Base-by-base conservation (phyloP, 371 early-diverging fungal species). In the Circinella umbellata region DNA sequence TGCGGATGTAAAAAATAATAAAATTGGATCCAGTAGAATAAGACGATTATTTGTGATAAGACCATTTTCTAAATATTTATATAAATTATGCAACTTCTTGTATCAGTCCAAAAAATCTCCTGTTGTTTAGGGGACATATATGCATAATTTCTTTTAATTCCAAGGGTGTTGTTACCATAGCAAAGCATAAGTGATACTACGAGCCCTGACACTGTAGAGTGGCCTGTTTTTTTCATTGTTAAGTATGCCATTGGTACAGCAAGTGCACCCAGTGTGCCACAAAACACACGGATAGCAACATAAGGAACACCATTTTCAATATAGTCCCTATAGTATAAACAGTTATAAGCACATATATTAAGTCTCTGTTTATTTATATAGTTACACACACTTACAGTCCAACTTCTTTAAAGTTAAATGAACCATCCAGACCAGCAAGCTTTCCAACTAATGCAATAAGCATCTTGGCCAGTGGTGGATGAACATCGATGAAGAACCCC, bases 401-500 rank as follows among this genome's bases (percentile, higher is more conserved):
- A 74, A 95, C 94, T 63, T 89, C 86, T 61, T 90, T 91, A 73
- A 96, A 96, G 64, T 91, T 86, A 77, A 93, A 96, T 37, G 81
- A 80, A 15, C 95, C 95, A 75, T 95, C 87, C 74, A 93, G 93
- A 4, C 95, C 94, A 36, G 84, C 84, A 15, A 93, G 53, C 69
- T 78, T 81, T n/a, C 91, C 95, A 3, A 81, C 84, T 18, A 86
- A 76, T 9, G 97, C 95, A 55, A 95, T 88, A 66, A 98, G 75
- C 83, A 99, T 79, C 75, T 97, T 97, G 46, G 96, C 99, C 17
- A 99, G 59, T 17, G 72, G 72, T 60, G 85, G 85, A 71, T 84
- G 85, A 34, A 99, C 99, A 79, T 99, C 99, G 85, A 99, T 99
- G 82, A 93, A 99, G 84, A 96, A 99, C 61, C 89, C 86, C n/a